phyloP scores from a whole-genome alignment of 305 asterid genomes.

The Fraxinus albicans region DNA sequence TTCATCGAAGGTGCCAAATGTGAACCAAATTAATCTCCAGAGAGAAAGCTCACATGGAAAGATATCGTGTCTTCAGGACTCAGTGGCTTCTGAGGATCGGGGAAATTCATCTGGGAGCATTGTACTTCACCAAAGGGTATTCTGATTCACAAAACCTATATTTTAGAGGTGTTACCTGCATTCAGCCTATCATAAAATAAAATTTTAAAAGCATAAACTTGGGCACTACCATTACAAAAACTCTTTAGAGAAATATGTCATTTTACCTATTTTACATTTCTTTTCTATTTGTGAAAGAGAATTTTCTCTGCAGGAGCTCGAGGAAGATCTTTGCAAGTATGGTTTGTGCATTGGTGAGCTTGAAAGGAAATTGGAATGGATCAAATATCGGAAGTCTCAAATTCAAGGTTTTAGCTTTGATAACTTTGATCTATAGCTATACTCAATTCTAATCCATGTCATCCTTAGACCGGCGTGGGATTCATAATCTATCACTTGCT shows the following conservation, averaged over 20 bases:
- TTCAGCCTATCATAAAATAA: background rate
- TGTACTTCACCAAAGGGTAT: conserved; percentile 24
- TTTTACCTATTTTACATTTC: background rate
- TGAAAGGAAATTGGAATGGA: conserved; percentile 26
- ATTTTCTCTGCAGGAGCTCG: conserved; percentile 38
- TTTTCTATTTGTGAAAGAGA: conserved; percentile 12
- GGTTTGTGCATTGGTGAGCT: conserved; percentile 16
- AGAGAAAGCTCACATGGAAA: conserved; percentile 20
- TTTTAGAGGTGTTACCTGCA: background rate
- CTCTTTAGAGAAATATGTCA: background rate
- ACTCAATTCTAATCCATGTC: background rate
- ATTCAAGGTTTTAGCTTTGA: conserved; percentile 42
- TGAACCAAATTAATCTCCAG: conserved; percentile 5
- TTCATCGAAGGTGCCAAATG: conserved; percentile 21
- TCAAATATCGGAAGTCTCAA: background rate
- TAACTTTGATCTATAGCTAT: background rate
- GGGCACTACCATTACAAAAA: background rate
- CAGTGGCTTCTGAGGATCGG: conserved; percentile 15
- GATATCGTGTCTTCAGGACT: conserved; percentile 3
- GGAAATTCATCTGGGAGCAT: conserved; percentile 5
- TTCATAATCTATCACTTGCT: background rate
- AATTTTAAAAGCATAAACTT: background rate
- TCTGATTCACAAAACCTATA: background rate
- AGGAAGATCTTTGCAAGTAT: conserved; percentile 31
- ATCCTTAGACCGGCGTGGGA: background rate